Conservation (phyloP, 352 stramenopile species). For the Peronospora belbahrii region DNA sequence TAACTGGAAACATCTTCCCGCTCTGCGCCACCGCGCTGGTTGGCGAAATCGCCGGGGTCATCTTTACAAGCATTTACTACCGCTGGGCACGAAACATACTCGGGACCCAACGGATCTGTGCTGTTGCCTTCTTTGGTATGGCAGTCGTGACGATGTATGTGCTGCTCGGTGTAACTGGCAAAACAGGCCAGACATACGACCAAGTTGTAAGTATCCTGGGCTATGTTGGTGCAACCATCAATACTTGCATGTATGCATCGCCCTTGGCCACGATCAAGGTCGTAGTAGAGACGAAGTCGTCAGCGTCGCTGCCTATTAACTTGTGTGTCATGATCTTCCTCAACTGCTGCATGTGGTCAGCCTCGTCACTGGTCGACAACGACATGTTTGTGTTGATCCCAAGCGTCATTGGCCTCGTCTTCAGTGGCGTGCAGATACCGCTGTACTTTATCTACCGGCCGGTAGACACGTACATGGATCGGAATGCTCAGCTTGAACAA, state of each 20-base stretch:
- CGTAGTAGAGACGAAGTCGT: conserved; percentile 46
- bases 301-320: conserved; percentile 42
- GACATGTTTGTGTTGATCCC: conserved; percentile 44
- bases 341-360: conserved; percentile 53
- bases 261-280: conserved; percentile 42
- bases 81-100: conserved; percentile 12
- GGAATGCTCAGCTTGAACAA: conserved; percentile 18
- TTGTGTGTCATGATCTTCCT: conserved; percentile 38
- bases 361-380: conserved; percentile 34
- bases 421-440: conserved; percentile 38
- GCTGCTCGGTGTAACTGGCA: conserved; percentile 24
- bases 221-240: conserved; percentile 35
- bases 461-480: conserved; percentile 10
- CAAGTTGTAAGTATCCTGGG: conserved; percentile 23
- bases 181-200: conserved; percentile 21
- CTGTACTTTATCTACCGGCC: conserved; percentile 48
- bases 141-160: conserved; percentile 28
- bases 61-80: conserved; percentile 27
- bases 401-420: conserved; percentile 30
- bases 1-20: conserved; percentile 24
- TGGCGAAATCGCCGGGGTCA: conserved; percentile 10
- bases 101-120: conserved; percentile 11
- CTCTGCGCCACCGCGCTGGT: conserved; percentile 15
- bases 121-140: conserved; percentile 7
- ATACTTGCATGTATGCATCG: conserved; percentile 47